These are phyloP conservation scores for Colletotrichum orbiculare DNA, from an alignment of 2,329 filamentous ascomycete species.

Conservation along the genomic window DNA sequence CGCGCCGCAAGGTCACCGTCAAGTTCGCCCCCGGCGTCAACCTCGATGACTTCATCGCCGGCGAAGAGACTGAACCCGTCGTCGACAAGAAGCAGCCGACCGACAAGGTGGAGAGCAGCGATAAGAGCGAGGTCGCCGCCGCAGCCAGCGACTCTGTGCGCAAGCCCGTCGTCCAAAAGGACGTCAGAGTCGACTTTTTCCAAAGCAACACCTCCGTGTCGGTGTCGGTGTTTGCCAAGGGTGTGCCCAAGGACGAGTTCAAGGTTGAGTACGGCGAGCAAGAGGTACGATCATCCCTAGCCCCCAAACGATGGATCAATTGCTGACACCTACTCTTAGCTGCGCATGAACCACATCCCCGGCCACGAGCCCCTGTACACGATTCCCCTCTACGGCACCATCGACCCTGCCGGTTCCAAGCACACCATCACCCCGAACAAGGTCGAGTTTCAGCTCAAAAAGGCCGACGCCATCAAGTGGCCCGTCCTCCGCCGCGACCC, in stretches of 20 bases:
- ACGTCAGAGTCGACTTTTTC: conserved; percentile 46
- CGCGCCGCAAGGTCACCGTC: conserved; percentile 58
- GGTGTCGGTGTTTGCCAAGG: conserved; percentile 57
- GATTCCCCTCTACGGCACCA: conserved; percentile 66
- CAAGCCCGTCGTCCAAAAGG: conserved; percentile 37
- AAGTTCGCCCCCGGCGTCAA: conserved; percentile 33
- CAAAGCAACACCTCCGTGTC: conserved; percentile 49
- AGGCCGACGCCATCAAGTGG: neutral
- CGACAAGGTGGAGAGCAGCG: conserved; percentile 42
- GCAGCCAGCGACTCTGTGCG: conserved; percentile 8
- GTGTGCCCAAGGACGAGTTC: conserved; percentile 53
- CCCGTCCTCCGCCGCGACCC: conserved; percentile 38
- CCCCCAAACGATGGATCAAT: neutral
- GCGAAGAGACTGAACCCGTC: conserved; percentile 7
- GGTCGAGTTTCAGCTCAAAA: conserved; percentile 68
- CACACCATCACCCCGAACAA: conserved; percentile 79
- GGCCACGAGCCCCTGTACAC: conserved; percentile 35
- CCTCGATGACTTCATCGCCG: conserved; percentile 19
- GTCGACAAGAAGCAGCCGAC: conserved; percentile 40
- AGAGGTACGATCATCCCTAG: conserved; percentile 29
- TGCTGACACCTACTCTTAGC: neutral
- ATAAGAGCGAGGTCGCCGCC: conserved; percentile 32
- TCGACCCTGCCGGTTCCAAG: conserved; percentile 71
- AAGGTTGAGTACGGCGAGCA: conserved; percentile 47
- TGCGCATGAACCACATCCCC: conserved; percentile 36